These are phyloP conservation scores for Lolium perenne DNA, from an alignment of 176 grass and related monocot species.

Conservation along the genomic window DNA sequence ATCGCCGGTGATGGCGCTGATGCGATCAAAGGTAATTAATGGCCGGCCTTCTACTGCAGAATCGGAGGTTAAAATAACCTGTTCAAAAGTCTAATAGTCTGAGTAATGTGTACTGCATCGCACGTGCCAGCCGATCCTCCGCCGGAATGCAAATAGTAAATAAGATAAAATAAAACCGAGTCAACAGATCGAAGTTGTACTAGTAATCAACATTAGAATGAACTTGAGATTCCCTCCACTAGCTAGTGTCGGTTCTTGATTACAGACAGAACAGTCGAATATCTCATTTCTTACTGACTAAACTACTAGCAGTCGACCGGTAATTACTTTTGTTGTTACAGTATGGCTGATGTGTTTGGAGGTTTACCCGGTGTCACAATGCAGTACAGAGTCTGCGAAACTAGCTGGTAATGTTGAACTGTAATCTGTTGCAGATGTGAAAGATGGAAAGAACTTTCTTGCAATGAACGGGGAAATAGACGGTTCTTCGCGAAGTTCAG, in stretches of 20 bases:
- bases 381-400: background rate
- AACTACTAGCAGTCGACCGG: too few species aligned
- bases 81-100: background rate
- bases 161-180: too few species aligned
- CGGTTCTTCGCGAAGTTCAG: slow-evolving; percentile 32
- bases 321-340: background rate
- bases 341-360: background rate
- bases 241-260: too few species aligned
- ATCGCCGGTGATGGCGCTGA: background rate
- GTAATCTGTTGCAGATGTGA: slow-evolving; percentile 26
- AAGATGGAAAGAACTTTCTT: background rate
- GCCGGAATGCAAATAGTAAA: too few species aligned
- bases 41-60: background rate
- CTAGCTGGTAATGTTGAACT: background rate
- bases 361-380: background rate
- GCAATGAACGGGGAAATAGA: slow-evolving; percentile 18
- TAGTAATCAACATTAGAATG: background rate
- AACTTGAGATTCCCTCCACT: background rate
- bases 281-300: too few species aligned
- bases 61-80: background rate
- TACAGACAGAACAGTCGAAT: too few species aligned
- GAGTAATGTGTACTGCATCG: background rate
- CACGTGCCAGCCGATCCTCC: background rate
- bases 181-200: background rate
- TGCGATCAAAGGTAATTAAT: slow-evolving; percentile 20